Evolutionary conservation across 306 rosid genomes (phyloP), one percentile per base, ranked within the genome.

Genomic region (Inga laurina): DNA sequence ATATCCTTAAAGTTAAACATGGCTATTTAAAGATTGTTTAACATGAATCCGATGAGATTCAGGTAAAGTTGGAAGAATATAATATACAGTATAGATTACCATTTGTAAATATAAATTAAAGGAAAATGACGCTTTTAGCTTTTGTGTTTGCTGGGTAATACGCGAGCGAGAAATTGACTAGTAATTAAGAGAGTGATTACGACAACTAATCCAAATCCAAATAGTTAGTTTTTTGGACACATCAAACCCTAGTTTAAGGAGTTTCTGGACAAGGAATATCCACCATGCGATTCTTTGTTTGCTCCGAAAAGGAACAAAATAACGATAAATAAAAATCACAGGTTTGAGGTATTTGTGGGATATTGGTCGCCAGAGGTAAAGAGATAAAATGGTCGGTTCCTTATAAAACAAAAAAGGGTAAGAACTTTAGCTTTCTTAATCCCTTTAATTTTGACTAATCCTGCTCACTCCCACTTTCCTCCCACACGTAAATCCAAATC

Each of bases 331-430:
- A 5, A 57, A 57, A 57, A 57, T 21, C 64, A 8, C 69, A 41
- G 27, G 62, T 69, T 77, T 78, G 43, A 73, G 34, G 43, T 74
- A 1, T 10, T 46, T 76, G 15, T 75, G 69, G 77, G 75, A 21
- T 16, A 52, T 18, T 34, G 49, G 34, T 13, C 5, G 43, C 41
- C 41, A 37, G 4, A 65, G 67, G 22, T 76, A 83, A 83, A 77
- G 67, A 27, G 88, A 88, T 86, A 80, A 88, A 88, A 86, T 88
- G 81, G 93, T 90, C 93, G 91, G 93, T 86, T 88, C 85, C 30
- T 71, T 82, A 74, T 48, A 78, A 70, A 69, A 59, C 66, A 43
- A 72, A 77, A 64, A 84, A 80, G 41, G 74, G 41, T 39, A 75
- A 32, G 57, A n/a, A 46, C 51, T 78, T 82, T 54, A 22, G 37